Percentiles rank a stretch among this genome's conserved stretches.
phyloP scores from a whole-genome alignment of 2,329 filamentous ascomycete genomes.

The Epichloe sp. region DNA sequence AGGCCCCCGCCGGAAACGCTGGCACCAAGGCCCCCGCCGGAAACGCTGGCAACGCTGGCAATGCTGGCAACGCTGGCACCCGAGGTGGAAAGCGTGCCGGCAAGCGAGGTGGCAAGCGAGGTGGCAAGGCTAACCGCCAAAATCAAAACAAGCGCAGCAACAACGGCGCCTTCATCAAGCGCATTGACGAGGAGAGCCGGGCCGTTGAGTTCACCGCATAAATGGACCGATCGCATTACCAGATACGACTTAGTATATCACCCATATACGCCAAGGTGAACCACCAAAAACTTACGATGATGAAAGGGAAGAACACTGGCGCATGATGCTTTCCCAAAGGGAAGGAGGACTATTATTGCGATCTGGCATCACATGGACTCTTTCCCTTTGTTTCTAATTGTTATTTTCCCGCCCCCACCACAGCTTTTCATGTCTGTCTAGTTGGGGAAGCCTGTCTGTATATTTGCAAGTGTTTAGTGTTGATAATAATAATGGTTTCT shows the following conservation, averaged over 20 bases:
- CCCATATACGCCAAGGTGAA: background rate
- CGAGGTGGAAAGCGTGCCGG: background rate
- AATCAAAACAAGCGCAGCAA: slow-evolving; percentile 1
- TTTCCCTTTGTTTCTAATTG: background rate
- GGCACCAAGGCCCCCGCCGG: background rate
- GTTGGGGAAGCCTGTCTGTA: background rate
- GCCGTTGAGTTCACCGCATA: slow-evolving; percentile 9
- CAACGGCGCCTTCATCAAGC: slow-evolving; percentile 5
- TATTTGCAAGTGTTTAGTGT: background rate
- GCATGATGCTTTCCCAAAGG: background rate
- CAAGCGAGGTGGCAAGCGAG: background rate
- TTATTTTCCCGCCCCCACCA: no score
- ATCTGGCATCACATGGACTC: background rate
- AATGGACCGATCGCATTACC: background rate
- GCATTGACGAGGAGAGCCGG: slow-evolving; percentile 4
- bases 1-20: background rate
- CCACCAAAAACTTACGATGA: background rate
- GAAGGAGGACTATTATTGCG: background rate
- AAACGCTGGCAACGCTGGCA: background rate
- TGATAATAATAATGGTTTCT: background rate
- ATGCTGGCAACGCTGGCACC: background rate
- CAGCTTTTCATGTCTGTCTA: no score
- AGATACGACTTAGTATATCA: background rate
- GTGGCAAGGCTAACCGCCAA: background rate
- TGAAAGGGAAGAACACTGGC: background rate